These are phyloP conservation scores for Globisporangium iwayamae DNA, from an alignment of 352 stramenopile genomes.

Conservation along the genomic window DNA sequence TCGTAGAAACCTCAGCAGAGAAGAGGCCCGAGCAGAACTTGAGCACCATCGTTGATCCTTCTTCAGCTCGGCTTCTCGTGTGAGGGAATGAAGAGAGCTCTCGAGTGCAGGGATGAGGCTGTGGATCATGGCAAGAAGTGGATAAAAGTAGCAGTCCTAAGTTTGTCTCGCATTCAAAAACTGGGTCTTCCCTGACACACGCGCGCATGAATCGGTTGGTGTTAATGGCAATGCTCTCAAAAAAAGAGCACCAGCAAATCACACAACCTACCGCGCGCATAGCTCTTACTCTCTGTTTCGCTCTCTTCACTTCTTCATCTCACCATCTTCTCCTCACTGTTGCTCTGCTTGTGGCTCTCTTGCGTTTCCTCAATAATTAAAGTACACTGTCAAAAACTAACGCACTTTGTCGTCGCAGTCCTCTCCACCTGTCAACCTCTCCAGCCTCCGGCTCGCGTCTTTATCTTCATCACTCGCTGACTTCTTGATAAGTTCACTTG, in stretches of 20 bases:
- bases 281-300: neutral
- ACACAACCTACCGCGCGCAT: neutral
- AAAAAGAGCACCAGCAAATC: neutral
- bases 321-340: neutral
- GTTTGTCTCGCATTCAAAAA: neutral
- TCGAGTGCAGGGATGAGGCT: neutral
- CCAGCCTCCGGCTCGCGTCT: neutral
- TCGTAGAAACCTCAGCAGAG: neutral
- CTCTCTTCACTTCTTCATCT: neutral
- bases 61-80: neutral
- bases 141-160: constrained; percentile 4
- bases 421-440: neutral
- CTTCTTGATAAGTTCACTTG: neutral
- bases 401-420: neutral
- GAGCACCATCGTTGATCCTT: constrained; percentile 30
- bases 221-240: neutral
- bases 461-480: neutral
- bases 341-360: neutral
- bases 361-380: constrained; percentile 11
- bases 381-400: constrained; percentile 16
- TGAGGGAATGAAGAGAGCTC: neutral
- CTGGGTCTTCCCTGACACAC: neutral
- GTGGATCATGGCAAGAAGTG: neutral
- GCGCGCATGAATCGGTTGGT: neutral
- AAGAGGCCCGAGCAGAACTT: constrained; percentile 46